A percentile compares a stretch with the other conserved stretches of the same genome.
Evolutionary conservation across 2,329 filamentous ascomycete genomes (phyloP).

Genomic region (Cryphonectria radicalis): DNA sequence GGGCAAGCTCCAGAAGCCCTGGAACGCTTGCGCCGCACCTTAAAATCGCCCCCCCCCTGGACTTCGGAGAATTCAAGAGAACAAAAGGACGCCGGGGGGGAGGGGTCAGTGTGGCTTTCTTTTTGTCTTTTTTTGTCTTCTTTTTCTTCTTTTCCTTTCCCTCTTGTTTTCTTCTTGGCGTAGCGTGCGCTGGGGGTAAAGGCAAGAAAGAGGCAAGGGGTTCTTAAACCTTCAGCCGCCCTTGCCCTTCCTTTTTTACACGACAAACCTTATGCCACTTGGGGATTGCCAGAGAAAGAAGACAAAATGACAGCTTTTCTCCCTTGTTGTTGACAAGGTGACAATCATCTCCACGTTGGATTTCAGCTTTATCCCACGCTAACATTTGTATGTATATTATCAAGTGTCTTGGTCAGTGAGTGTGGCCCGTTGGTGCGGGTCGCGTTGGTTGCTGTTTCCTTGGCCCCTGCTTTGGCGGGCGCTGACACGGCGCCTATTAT

Average conservation of each 20-base stretch:
- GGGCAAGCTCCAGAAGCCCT: constrained; percentile 5
- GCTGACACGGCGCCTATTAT: constrained; percentile 5
- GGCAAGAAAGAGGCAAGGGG: neutral
- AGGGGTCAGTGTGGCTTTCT: neutral
- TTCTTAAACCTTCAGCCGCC: neutral
- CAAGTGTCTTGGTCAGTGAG: neutral
- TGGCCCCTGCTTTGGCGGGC: constrained; percentile 8
- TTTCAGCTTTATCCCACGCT: neutral
- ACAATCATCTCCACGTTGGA: neutral
- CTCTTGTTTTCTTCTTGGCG: neutral
- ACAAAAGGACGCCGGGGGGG: neutral
- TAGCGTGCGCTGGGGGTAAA: neutral
- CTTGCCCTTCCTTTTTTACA: neutral
- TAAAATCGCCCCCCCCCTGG: neutral
- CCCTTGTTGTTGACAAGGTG: neutral
- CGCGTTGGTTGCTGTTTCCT: neutral
- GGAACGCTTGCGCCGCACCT: neutral
- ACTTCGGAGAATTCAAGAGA: neutral
- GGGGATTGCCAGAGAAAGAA: neutral
- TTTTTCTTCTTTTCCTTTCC: neutral
- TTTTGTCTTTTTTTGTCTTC: neutral
- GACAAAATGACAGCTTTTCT: neutral
- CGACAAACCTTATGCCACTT: neutral
- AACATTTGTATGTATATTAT: neutral
- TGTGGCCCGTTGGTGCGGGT: neutral